Conservation (phyloP, 176 grass and related monocot genomes). For the Poa pratensis region DNA sequence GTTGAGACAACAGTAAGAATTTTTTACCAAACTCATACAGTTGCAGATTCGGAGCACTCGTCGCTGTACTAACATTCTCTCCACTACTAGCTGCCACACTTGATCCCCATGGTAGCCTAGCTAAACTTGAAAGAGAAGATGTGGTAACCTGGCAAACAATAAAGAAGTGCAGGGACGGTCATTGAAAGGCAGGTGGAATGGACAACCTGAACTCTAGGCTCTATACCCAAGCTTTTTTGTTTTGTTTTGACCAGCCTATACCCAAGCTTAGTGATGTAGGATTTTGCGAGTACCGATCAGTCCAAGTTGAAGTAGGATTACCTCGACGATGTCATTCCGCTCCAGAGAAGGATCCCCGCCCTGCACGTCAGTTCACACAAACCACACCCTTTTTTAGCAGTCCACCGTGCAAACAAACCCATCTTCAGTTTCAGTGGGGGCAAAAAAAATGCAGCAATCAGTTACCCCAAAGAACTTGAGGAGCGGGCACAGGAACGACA, state of each 20-base stretch:
- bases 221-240: not conserved
- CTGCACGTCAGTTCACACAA: conserved; percentile 45
- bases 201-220: not conserved
- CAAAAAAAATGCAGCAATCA: conserved; percentile 3
- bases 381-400: not conserved
- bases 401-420: not conserved
- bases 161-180: not conserved
- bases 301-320: conserved; percentile 20
- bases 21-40: conserved; percentile 90
- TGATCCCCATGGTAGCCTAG: conserved; percentile 89
- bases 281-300: not conserved
- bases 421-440: not conserved
- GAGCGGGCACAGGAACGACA: conserved; percentile 86
- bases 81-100: conserved; percentile 47
- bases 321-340: conserved; percentile 80
- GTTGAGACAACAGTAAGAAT: not conserved
- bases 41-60: conserved; percentile 54
- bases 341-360: conserved; percentile 77
- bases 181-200: not conserved
- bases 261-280: not conserved
- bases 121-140: conserved; percentile 88
- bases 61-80: not conserved
- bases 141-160: conserved; percentile 54
- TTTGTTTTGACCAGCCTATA: too few relatives aligned
- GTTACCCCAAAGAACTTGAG: conserved; percentile 85